Base-by-base conservation (phyloP, 2,329 filamentous ascomycete genomes). In the Cercospora brassicicola region DNA sequence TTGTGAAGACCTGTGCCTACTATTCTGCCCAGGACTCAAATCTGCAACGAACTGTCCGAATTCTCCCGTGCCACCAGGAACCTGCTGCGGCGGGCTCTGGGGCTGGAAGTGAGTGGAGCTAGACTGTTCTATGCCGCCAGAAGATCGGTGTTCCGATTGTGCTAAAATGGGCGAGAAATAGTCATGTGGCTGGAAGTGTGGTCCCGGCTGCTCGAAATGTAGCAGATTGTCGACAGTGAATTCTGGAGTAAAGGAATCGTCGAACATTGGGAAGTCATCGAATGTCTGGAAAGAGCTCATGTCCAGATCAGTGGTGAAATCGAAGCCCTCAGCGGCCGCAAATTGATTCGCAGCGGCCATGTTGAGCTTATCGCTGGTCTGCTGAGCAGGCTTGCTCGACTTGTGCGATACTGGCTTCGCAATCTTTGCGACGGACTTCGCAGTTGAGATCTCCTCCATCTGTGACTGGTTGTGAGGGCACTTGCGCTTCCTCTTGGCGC, bases 401-500 rank as follows among this genome's bases (percentile, higher is more conserved):
- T 39, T 57, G 23, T 36, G 55, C 20, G 59, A 65, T 8, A 59
- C 42, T 30, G 57, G 51, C 57, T 68, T 72, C 4, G 53, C 28
- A n/a, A 62, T 36, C 56, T 56, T 64, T 20, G 48, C 51, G 18
- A 31, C 48, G 6, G 60, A 64, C 66, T 73, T 73, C 31, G 62
- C 26, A 18, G 64, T 59, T 15, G 30, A 28, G 31, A 69, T 48
- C 4, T 57, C 71, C 15, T 77, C 75, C 72, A 78, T 76, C 31
- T 76, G 72, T 6, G 75, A 69, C 62, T 78, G 74, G 65, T 77
- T 76, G 67, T 78, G 76, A 28, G 70, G 68, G 66, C 76, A 78
- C 71, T 79, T 79, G 36, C 77, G 73, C 72, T 79, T 79, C 5
- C 78, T 73, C 69, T 76, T 75, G 28, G 75, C 73, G 69, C 78